Conservation (phyloP, 108 stramenopile species). For the Nannochloropsis salina region DNA sequence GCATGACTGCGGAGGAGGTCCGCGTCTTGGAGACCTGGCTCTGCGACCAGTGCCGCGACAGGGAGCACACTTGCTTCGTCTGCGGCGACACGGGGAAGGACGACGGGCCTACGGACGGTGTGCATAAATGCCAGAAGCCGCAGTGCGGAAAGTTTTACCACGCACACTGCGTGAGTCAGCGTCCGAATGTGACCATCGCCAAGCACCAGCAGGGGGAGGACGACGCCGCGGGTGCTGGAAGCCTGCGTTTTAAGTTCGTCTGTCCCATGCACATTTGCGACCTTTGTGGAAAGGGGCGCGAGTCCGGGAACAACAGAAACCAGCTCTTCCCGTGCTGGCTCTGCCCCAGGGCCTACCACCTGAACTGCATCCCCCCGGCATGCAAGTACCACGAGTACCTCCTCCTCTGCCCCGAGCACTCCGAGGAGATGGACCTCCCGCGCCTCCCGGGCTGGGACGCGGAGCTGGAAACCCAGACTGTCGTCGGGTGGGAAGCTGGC, state of each 20-base stretch:
- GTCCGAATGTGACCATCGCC: constrained; percentile 18
- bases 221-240: background rate
- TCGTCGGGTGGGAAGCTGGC: background rate
- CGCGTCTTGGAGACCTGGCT: constrained; percentile 30
- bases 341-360: constrained; percentile 74
- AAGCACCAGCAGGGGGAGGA: background rate
- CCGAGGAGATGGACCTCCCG: constrained; percentile 62
- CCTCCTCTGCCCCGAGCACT: constrained; percentile 73
- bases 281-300: constrained; percentile 65
- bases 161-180: constrained; percentile 38
- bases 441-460: constrained; percentile 24
- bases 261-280: constrained; percentile 85
- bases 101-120: constrained; percentile 30
- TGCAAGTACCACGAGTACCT: constrained; percentile 71
- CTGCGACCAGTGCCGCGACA: constrained; percentile 38
- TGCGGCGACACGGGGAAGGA: constrained; percentile 46
- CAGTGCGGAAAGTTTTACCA: constrained; percentile 48
- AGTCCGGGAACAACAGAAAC: constrained; percentile 24
- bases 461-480: constrained; percentile 28
- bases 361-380: constrained; percentile 75
- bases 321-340: constrained; percentile 60
- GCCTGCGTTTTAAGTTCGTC: constrained; percentile 56
- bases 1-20: constrained; percentile 27
- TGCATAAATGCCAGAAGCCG: constrained; percentile 26
- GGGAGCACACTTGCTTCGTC: constrained; percentile 43